Evolutionary conservation across 2,329 filamentous ascomycete genomes (phyloP).

Genomic region (Aspergillus pseudoterreus): DNA sequence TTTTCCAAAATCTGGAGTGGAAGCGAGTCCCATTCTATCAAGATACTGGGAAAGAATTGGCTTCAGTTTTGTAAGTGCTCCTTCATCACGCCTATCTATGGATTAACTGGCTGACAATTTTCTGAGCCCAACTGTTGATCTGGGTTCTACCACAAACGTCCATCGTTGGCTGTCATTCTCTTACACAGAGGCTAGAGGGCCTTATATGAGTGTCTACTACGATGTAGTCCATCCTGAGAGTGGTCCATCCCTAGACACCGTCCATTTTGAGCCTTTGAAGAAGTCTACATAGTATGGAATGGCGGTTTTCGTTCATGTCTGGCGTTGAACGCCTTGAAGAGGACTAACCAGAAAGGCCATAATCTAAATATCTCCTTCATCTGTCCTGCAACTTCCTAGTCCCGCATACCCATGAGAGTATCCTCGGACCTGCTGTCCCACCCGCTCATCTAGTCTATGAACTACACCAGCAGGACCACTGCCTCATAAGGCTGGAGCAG

Average conservation of each 20-base stretch:
- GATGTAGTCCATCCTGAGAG: neutral
- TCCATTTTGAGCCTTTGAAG: no score
- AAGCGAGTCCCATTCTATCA: neutral
- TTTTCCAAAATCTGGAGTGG: neutral
- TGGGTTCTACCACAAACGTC: neutral
- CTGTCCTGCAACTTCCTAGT: no score
- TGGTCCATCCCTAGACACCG: no score
- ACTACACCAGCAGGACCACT: slow-evolving; percentile 24
- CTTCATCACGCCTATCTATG: neutral
- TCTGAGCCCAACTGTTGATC: neutral
- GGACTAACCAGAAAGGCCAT: no score
- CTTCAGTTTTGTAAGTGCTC: neutral
- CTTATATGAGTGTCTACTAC: neutral
- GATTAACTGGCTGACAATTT: neutral
- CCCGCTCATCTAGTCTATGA: no score
- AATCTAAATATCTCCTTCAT: no score
- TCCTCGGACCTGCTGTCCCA: no score
- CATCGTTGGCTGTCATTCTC: neutral
- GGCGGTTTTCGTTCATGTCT: no score
- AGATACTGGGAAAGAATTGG: neutral
- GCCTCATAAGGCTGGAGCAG: slow-evolving; percentile 33
- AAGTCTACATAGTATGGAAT: no score
- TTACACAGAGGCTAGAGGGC: neutral
- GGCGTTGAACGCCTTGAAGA: no score
- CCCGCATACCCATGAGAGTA: no score